These are phyloP conservation scores for Tricholoma saponaceum DNA, from an alignment of 768 basidiomycete species.

Conservation along the genomic window DNA sequence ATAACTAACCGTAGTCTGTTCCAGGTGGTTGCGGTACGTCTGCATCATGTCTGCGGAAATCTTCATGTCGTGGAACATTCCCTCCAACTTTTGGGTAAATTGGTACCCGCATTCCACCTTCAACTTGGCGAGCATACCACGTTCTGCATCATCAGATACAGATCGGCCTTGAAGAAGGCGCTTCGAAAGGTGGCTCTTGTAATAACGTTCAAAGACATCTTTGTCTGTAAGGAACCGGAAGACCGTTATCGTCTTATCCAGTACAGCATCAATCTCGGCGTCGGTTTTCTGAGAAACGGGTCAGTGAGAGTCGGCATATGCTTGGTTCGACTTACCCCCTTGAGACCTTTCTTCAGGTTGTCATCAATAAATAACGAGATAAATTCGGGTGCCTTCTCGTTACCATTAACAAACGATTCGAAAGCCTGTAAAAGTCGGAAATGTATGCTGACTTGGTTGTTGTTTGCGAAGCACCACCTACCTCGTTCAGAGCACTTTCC, in stretches of 20 bases:
- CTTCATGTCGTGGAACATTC: slow-evolving; percentile 98
- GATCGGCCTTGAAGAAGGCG: slow-evolving; percentile 84
- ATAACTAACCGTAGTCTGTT: slow-evolving; percentile 53
- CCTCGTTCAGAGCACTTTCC: slow-evolving; percentile 83
- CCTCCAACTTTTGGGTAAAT: slow-evolving; percentile 96
- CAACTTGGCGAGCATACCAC: slow-evolving; percentile 94
- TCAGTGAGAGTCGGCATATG: neutral
- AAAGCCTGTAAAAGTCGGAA: slow-evolving; percentile 64
- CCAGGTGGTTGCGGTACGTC: slow-evolving; percentile 62
- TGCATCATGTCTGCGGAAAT: slow-evolving; percentile 79
- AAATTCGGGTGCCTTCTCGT: slow-evolving; percentile 86
- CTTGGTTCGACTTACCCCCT: slow-evolving; percentile 61
- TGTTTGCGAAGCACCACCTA: slow-evolving; percentile 26
- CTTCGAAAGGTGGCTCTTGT: slow-evolving; percentile 93
- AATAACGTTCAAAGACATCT: slow-evolving; percentile 97
- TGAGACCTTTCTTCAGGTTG: slow-evolving; percentile 89
- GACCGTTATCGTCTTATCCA: slow-evolving; percentile 95
- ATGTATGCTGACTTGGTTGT: neutral
- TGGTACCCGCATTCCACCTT: slow-evolving; percentile 95
- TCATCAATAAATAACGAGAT: slow-evolving; percentile 98
- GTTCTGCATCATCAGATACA: slow-evolving; percentile 96
- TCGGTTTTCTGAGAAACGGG: slow-evolving; percentile 77
- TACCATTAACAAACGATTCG: slow-evolving; percentile 84
- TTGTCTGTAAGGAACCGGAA: slow-evolving; percentile 95
- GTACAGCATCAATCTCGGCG: slow-evolving; percentile 77